phyloP scores from a whole-genome alignment of 75 land plant species.

The Cunninghamia lanceolata region DNA sequence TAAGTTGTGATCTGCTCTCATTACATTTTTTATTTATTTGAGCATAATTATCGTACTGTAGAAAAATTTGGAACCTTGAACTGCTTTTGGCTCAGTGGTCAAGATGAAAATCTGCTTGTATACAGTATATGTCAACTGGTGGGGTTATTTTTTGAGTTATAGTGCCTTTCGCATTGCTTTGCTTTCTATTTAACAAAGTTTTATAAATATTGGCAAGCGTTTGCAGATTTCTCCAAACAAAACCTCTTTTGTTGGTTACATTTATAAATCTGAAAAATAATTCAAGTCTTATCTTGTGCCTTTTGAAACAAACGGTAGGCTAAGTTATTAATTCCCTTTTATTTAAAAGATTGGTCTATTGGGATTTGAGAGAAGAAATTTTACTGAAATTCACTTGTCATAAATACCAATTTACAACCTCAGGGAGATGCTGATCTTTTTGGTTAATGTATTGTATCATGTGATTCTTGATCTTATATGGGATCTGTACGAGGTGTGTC shows the following conservation, averaged over 20 bases:
- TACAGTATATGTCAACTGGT: background rate
- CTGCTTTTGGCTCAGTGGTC: background rate
- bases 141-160: background rate
- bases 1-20: too few relatives aligned
- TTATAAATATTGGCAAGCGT: background rate
- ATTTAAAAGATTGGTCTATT: too few relatives aligned
- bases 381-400: too few relatives aligned
- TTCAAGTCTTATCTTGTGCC: background rate
- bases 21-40: too few relatives aligned
- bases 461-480: background rate
- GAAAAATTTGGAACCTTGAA: background rate
- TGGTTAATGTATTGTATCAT: background rate
- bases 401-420: too few relatives aligned
- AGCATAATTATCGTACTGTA: background rate
- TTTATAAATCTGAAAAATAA: background rate
- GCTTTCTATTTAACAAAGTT: background rate
- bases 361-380: too few relatives aligned
- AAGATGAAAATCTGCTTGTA: background rate
- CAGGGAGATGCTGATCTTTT: too few relatives aligned
- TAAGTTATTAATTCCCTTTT: background rate
- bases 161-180: background rate
- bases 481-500: background rate
- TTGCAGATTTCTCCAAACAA: background rate
- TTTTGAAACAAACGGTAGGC: background rate
- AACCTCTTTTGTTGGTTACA: background rate